Base-by-base conservation (phyloP, 495 filamentous ascomycete genomes). In the Aspergillus sclerotiicarbonarius region DNA sequence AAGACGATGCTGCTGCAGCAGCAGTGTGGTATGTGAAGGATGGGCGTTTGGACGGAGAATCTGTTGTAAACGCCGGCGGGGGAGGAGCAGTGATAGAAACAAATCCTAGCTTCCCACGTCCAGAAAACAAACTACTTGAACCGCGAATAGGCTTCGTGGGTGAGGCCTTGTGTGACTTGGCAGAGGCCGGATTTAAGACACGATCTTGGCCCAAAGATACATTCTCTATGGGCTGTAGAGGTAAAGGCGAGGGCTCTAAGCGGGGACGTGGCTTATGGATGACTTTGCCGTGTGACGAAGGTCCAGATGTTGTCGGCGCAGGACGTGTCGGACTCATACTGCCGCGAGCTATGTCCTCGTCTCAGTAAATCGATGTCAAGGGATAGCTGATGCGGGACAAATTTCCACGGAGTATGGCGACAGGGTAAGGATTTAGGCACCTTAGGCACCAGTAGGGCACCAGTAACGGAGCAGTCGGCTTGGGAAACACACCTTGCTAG, bases 11-110 rank as follows among this genome's bases (percentile, higher is more conserved):
- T 80, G 71, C 82, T 82, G 60, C 75, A 80, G 71, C 82, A 82
- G 60, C 75, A 73, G n/a, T 78, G 80, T 68, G 66, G 56, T 69
- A 68, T 21, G 67, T 62, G 71, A 85, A 82, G 39, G 83, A 63
- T 8, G 87, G 80, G 64, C 88, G 90, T 79, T 96, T 96, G 64
- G 85, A 76, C 29, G 89, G 90, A 13, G 91, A 94, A 73, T 94
- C 92, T n/a, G 90, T 96, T 48, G 80, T 79, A 63, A 88, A 88
- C 57, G 72, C 76, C 39, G 83, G 77, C 54, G 80, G 74, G 57
- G 72, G 67, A 18, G 92, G 91, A 4, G 90, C 90, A 51, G 86
- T 85, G 71, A 95, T 90, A 46, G 85, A 81, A 54, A 92, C 69
- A 60, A 77, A 78, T 50, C 70, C 71, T 53, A 79, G 65, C 58